phyloP scores from a whole-genome alignment of 192 early-diverging fungal genomes.

The Entomortierella parvispora region DNA sequence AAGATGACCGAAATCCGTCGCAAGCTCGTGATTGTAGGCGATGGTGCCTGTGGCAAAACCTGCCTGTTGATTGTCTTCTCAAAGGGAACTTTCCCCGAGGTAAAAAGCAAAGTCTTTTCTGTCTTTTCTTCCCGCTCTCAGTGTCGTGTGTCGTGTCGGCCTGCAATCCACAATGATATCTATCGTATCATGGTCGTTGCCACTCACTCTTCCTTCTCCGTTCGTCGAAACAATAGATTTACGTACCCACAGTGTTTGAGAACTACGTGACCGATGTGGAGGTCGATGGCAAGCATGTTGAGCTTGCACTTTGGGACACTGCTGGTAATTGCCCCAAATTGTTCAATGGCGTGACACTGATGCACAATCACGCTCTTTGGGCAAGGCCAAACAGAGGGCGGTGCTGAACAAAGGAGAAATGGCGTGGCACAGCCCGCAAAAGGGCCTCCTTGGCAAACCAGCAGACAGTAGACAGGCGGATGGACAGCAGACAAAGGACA shows the following conservation, averaged over 20 bases:
- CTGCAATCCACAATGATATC: neutral
- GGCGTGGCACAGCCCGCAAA: too few species aligned
- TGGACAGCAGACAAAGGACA: conserved; percentile 76
- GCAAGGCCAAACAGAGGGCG: too few species aligned
- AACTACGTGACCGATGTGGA: conserved; percentile 78
- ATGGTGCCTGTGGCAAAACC: conserved; percentile 94
- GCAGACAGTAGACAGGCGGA: too few species aligned
- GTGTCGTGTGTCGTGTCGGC: neutral
- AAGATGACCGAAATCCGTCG: conserved; percentile 74
- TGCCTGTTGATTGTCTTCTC: conserved; percentile 88
- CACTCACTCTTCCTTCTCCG: neutral
- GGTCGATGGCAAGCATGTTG: conserved; percentile 74
- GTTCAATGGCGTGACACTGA: neutral
- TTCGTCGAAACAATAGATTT: conserved; percentile 56
- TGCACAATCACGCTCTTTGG: too few species aligned
- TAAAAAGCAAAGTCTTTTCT: too few species aligned
- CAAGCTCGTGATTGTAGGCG: conserved; percentile 95
- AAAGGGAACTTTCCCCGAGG: conserved; percentile 88
- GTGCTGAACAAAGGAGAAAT: too few species aligned
- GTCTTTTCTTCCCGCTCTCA: conserved; percentile 8
- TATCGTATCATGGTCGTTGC: neutral
- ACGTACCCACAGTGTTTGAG: conserved; percentile 83
- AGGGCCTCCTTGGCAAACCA: too few species aligned
- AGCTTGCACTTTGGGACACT: conserved; percentile 83
- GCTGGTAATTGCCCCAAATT: conserved; percentile 61